Conservation (phyloP, 176 grass and related monocot species). For the Sorghum bicolor region Sorghum_bicolor_NCBIv3 NC_012876.2:2126501-2127000, state of each 20-base stretch:
- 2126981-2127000: slow-evolving; percentile 74
- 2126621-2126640: slow-evolving; percentile 19
- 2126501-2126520: slow-evolving; percentile 65
- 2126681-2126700: slow-evolving; percentile 21
- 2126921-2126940: slow-evolving; percentile 45
- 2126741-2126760: neutral
- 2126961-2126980: slow-evolving; percentile 62
- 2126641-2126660: slow-evolving; percentile 10
- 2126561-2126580: neutral
- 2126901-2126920: slow-evolving; percentile 64
- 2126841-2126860: neutral
- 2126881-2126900: slow-evolving; percentile 62
- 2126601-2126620: slow-evolving; percentile 20
- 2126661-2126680: slow-evolving; percentile 32
- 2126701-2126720: slow-evolving; percentile 5
- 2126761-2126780: neutral
- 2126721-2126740: slow-evolving; percentile 10
- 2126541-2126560: slow-evolving; percentile 14
- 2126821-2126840: neutral
- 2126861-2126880: slow-evolving; percentile 7
- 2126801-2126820: neutral
- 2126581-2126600: slow-evolving; percentile 13
- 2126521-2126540: slow-evolving; percentile 46
- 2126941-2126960: slow-evolving; percentile 64
- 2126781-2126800: neutral